Base-by-base conservation (phyloP, 192 early-diverging fungal species). In the Entrophospora sp. region DNA sequence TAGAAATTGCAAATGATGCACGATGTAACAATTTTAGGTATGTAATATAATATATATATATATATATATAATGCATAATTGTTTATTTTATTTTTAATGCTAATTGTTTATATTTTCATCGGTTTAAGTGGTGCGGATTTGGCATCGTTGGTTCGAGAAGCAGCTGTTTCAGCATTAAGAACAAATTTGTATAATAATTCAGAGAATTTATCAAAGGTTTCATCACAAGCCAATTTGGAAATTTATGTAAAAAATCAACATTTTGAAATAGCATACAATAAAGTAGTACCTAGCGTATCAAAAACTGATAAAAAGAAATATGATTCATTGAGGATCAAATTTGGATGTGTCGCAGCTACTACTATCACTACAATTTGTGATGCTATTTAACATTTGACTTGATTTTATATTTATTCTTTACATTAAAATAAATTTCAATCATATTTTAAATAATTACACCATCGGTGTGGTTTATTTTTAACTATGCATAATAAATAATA, bases 121-220 rank as follows among this genome's bases (percentile, higher is more conserved):
- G n/a, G n/a, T 38, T 24, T 6, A 24, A 85, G 85, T 64, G 89
- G 89, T 55, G 89, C 89, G 10, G 89, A 91, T 73, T 74, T 91
- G 48, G 85, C 85, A 0, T 87, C 88, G 1, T 70, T 91, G 24
- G 78, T 91, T 31, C 86, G 89, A 58, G 86, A 89, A 61, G 87
- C 85, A n/a, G 88, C 90, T 3, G 91, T 94, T 43, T 78, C 89
- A 2, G 90, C 94, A 1, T 74, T 98, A 59, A 71, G 92, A 48
- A 79, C 64, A 1, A 75, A 67, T 28, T 67, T 92, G n/a, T 83
- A 83, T 65, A 46, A 58, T 16, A 67, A 74, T 2, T 68, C 71
- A 30, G 66, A 72, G 22, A 72, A 63, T 59, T 46, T 66, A 35
- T 67, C 66, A 32, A 38, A 44, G 10, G 38, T 25, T 28, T 13